Evolutionary conservation across 2,329 filamentous ascomycete genomes (phyloP).

Genomic region (Fusarium pininemorale): DNA sequence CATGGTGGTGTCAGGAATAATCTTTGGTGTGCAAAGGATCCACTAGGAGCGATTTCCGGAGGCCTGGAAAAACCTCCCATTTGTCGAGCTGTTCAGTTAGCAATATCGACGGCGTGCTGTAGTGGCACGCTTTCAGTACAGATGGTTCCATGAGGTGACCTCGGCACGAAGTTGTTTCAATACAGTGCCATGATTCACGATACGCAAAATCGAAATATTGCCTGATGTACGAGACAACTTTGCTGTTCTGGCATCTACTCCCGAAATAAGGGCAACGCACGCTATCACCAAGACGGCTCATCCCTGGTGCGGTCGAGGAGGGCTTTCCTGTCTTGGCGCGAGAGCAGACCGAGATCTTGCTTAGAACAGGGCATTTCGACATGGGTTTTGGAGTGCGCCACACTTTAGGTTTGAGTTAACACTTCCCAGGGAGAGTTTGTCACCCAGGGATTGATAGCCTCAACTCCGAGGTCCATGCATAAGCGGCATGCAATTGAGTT

Average conservation of each 20-base stretch:
- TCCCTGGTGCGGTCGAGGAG: slow-evolving; percentile 17
- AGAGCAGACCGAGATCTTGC: slow-evolving; percentile 34
- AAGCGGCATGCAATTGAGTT: not conserved
- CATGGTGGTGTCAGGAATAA: slow-evolving; percentile 41
- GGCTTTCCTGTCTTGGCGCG: slow-evolving; percentile 17
- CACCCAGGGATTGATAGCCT: not conserved
- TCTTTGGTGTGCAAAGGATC: slow-evolving; percentile 43
- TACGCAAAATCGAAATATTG: not conserved
- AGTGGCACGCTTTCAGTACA: slow-evolving; percentile 36
- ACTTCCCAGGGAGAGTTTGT: slow-evolving; percentile 26
- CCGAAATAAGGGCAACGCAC: slow-evolving; percentile 8
- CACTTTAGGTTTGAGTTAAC: slow-evolving; percentile 23
- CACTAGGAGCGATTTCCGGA: slow-evolving; percentile 40
- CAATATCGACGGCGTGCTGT: slow-evolving; percentile 40
- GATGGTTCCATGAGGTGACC: slow-evolving; percentile 33
- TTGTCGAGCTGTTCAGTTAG: slow-evolving; percentile 34
- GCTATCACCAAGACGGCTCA: slow-evolving; percentile 25
- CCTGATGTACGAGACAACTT: not conserved
- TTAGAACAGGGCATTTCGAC: slow-evolving; percentile 21
- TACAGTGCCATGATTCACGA: slow-evolving; percentile 14
- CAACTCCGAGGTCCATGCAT: slow-evolving; percentile 2
- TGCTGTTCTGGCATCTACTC: not conserved
- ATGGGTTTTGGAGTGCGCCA: slow-evolving; percentile 35
- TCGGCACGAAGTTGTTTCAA: slow-evolving; percentile 11
- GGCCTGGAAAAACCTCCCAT: slow-evolving; percentile 44